phyloP scores from a whole-genome alignment of 192 early-diverging fungal species.

The Allomyces javanicus region DNA sequence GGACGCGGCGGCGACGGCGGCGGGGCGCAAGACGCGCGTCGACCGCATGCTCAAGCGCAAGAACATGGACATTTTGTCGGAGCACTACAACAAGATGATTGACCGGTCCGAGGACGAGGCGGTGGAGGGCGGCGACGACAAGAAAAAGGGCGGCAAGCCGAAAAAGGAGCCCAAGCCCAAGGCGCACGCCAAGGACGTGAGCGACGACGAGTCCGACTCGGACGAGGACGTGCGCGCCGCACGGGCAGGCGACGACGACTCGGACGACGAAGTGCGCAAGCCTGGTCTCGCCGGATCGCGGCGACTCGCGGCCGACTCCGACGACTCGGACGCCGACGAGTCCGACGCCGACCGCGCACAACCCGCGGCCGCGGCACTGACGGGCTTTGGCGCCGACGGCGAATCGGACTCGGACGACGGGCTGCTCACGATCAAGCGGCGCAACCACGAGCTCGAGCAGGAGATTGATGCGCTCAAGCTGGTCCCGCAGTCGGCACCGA shows the following conservation, averaged over 20 bases:
- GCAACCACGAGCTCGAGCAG: constrained; percentile 53
- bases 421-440: constrained; percentile 66
- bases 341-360: constrained; percentile 13
- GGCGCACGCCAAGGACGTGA: not conserved
- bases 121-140: not conserved
- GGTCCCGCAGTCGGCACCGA: constrained; percentile 8
- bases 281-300: not conserved
- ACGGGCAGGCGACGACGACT: not conserved
- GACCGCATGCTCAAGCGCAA: constrained; percentile 86
- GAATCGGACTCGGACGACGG: constrained; percentile 18
- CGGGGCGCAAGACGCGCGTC: constrained; percentile 48
- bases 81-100: constrained; percentile 73
- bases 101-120: constrained; percentile 18
- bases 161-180: not conserved
- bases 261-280: not conserved
- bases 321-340: constrained; percentile 5
- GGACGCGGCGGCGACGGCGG: constrained; percentile 6
- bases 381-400: not conserved
- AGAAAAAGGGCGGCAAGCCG: not conserved
- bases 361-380: not conserved
- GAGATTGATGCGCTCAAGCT: constrained; percentile 19
- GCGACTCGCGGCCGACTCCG: not conserved
- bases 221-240: not conserved
- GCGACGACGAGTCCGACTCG: not conserved
- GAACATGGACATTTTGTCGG: constrained; percentile 74